Base-by-base conservation (phyloP, 176 grass and related monocot species). In the Carex littledalei region DNA sequence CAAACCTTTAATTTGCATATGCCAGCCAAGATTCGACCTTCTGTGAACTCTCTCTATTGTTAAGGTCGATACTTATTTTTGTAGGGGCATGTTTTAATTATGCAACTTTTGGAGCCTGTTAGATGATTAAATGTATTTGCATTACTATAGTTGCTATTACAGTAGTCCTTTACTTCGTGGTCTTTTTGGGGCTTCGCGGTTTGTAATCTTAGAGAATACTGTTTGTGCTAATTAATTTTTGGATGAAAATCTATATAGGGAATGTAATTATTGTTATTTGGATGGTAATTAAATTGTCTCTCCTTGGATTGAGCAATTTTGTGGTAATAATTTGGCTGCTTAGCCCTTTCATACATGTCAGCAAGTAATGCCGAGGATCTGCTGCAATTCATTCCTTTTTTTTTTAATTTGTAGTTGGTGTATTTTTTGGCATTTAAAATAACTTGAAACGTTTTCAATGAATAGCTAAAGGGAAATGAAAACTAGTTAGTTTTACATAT, bases 1-100 rank as follows among this genome's bases (percentile, higher is more conserved):
- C 82, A 58, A 21, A 45, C 86, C 41, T 93, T 92, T 84, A 47
- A 86, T 7, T 24, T 87, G 17, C 63, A 88, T 68, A 98, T 98
- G 96, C 96, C 96, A 81, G 89, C 93, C 0, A 94, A 84, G 84
- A 95, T 98, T 62, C 88, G 93, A 84, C 93, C 91, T 69, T 98
- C 96, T 34, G 58, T 65, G 63, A 82, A 82, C 15, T 67, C n/a
- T 83, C 37, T 67, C 35, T 14, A 15, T 80, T 59, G 22, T 9
- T 64, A 64, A 65, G 3, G 1, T 60, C 29, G 8, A 78, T 12
- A 24, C 18, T n/a, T 61, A 29, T 26, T 76, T 22, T 83, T 63
- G 80, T 67, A 50, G 24, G 81, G 81, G 18, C 39, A 14, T 14
- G 2, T 45, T 49, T 24, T 22, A 50, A 77, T 53, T 83, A 68